A percentile compares a stretch with the other conserved stretches of the same genome.
phyloP scores from a whole-genome alignment of 129 eudicot species.

The Tanacetum coccineum region DNA sequence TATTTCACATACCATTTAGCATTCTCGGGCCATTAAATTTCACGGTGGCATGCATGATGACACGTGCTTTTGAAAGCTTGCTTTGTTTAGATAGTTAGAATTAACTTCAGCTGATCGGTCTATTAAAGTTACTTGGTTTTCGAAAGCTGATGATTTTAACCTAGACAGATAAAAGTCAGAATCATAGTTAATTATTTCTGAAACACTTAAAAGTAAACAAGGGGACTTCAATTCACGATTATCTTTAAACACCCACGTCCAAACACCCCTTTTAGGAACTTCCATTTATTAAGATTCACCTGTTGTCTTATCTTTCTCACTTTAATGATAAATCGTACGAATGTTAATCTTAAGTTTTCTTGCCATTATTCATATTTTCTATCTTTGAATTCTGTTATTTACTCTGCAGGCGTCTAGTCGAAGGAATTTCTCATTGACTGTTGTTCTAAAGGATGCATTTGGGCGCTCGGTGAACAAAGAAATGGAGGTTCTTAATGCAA shows the following conservation, averaged over 20 bases:
- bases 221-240: neutral
- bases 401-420: conserved; percentile 71
- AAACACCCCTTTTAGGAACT: neutral
- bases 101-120: neutral
- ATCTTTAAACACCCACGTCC: neutral
- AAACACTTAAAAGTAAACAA: neutral
- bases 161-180: neutral
- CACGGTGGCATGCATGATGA: neutral
- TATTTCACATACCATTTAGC: neutral
- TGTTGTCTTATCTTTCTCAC: conserved; percentile 9
- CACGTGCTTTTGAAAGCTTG: conserved; percentile 8
- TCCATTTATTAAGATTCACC: neutral
- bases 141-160: neutral
- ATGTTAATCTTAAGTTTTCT: neutral
- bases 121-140: neutral
- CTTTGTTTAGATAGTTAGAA: neutral
- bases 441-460: conserved; percentile 51
- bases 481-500: conserved; percentile 54
- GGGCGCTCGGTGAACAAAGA: conserved; percentile 60
- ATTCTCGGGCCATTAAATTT: conserved; percentile 1
- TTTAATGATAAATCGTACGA: conserved; percentile 3
- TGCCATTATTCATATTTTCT: neutral
- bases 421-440: conserved; percentile 66
- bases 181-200: conserved; percentile 6
- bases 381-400: neutral